phyloP scores from a whole-genome alignment of 1,284 basidiomycete genomes.

The Rhodotorula mucilaginosa region DNA sequence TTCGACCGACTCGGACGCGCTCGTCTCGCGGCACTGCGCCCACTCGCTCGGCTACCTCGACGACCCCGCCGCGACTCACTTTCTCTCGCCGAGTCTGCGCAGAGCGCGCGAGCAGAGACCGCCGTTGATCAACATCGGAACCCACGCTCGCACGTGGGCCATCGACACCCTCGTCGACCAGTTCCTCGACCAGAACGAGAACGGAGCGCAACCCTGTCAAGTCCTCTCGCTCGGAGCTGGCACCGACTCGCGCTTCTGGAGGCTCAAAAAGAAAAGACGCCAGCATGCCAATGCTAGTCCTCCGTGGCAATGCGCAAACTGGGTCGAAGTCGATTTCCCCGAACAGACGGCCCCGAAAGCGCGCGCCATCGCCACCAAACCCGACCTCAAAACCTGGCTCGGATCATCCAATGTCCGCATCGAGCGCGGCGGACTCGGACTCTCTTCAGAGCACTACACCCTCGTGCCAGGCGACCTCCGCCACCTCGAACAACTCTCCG shows the following conservation, averaged over 20 bases:
- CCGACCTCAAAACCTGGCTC: constrained; percentile 59
- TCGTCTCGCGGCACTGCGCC: constrained; percentile 74
- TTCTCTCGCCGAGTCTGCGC: constrained; percentile 66
- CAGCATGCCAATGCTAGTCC: constrained; percentile 53
- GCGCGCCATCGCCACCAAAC: constrained; percentile 71
- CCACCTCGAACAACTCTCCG: constrained; percentile 50
- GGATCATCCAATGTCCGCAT: constrained; percentile 52
- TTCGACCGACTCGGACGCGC: constrained; percentile 70
- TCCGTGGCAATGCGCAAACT: constrained; percentile 51
- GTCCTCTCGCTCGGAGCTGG: constrained; percentile 87
- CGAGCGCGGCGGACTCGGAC: constrained; percentile 65
- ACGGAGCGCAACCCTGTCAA: constrained; percentile 53
- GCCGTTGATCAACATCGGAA: constrained; percentile 93
- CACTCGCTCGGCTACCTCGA: constrained; percentile 69
- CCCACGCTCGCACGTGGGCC: constrained; percentile 75
- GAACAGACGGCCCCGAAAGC: constrained; percentile 80
- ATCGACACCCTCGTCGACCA: constrained; percentile 74
- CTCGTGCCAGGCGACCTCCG: constrained; percentile 75
- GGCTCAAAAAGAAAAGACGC: constrained; percentile 61
- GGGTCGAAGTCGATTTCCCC: constrained; percentile 87
- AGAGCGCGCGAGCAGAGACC: constrained; percentile 42
- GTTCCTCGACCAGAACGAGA: constrained; percentile 58
- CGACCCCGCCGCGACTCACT: constrained; percentile 66
- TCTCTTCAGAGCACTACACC: constrained; percentile 67
- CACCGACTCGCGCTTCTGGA: constrained; percentile 90